A percentile compares a stretch with the other conserved stretches of the same genome.
Conservation (phyloP, 2,329 filamentous ascomycete species). For the Cladosporium cucumerinum region DNA sequence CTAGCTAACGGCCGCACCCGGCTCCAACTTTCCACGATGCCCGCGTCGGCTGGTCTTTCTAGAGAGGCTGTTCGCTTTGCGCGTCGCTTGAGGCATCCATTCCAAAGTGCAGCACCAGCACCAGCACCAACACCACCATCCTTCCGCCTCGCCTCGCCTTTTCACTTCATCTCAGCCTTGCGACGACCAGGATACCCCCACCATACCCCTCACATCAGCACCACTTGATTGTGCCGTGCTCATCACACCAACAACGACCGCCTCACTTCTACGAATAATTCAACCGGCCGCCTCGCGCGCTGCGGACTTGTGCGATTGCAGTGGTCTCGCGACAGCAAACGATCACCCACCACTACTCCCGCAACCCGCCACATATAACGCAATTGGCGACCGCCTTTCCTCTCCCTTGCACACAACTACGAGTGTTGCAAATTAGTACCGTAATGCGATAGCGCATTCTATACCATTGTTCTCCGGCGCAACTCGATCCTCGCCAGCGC, state of each 20-base stretch:
- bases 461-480: background rate
- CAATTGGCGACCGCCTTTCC: background rate
- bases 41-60: background rate
- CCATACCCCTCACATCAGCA: constrained; percentile 10
- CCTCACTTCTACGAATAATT: constrained; percentile 6
- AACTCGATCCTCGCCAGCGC: constrained; percentile 5
- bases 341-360: constrained; percentile 1
- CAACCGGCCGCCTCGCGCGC: constrained; percentile 10
- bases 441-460: constrained; percentile 14
- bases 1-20: background rate
- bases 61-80: constrained; percentile 1
- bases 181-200: background rate
- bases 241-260: background rate
- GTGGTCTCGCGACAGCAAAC: background rate
- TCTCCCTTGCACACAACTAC: background rate
- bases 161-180: background rate
- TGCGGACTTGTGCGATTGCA: background rate
- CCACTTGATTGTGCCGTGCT: constrained; percentile 17
- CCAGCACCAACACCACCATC: background rate
- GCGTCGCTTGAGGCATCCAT: background rate
- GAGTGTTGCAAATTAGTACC: background rate
- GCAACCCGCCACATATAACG: background rate
- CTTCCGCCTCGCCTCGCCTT: background rate
- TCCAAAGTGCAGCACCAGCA: background rate
- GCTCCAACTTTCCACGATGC: background rate